Percentiles rank a stretch among this genome's conserved stretches.
These are phyloP conservation scores for Ophiostoma sp. DNA, from an alignment of 2,329 filamentous ascomycete genomes.

Conservation along the genomic window DNA sequence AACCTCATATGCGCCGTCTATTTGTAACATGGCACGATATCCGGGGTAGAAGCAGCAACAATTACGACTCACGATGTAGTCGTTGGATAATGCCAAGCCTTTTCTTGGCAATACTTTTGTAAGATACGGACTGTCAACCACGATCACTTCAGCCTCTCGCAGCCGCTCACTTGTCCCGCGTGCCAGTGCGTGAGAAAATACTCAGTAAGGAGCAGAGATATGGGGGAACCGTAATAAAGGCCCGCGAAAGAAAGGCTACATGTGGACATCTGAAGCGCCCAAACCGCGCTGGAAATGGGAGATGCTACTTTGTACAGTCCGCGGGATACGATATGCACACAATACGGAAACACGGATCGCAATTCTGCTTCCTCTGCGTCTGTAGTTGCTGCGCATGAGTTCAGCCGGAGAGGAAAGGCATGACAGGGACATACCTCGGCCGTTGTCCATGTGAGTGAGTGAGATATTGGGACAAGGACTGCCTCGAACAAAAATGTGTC, in stretches of 20 bases:
- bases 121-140: not conserved
- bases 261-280: slow-evolving; percentile 4
- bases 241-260: not conserved
- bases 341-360: slow-evolving; percentile 1
- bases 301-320: not conserved
- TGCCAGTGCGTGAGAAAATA: not conserved
- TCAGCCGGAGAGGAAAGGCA: not conserved
- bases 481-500: not conserved
- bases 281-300: slow-evolving; percentile 4
- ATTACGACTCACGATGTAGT: not conserved
- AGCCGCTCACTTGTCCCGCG: not conserved
- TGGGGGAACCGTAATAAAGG: not conserved
- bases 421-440: not conserved
- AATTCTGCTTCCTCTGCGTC: not conserved
- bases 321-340: not conserved
- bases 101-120: not conserved
- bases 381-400: not conserved
- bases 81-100: slow-evolving; percentile 5
- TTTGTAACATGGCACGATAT: not conserved
- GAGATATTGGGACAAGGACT: not conserved
- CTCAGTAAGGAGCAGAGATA: not conserved
- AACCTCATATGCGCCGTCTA: not conserved
- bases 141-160: slow-evolving; percentile 12
- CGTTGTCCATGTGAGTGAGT: not conserved
- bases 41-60: not conserved